Evolutionary conservation across 306 rosid species (phyloP).

Genomic region (Glycyrrhiza uralensis): DNA sequence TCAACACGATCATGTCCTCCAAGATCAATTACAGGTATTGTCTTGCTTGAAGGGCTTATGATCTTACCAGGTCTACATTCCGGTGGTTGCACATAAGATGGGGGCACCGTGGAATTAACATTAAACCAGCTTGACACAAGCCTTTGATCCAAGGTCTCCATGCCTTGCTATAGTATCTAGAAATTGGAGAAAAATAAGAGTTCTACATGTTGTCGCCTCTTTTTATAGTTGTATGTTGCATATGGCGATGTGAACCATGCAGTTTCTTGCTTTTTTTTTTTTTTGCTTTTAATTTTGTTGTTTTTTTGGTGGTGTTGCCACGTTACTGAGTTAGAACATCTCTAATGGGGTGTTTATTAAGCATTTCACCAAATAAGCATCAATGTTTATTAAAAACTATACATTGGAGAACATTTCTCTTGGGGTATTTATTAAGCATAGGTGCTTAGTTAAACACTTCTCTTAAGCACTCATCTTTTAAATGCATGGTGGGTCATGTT

Average conservation of each 20-base stretch:
- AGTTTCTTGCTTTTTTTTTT: background rate
- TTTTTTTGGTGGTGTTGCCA: background rate
- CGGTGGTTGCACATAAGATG: constrained; percentile 38
- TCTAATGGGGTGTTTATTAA: too few species aligned
- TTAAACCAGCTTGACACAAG: constrained; percentile 38
- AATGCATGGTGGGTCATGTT: too few species aligned
- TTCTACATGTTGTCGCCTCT: constrained; percentile 1
- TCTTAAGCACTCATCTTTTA: too few species aligned
- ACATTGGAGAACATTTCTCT: too few species aligned
- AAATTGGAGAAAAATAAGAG: background rate
- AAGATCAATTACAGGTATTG: constrained; percentile 58
- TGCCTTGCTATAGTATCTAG: background rate
- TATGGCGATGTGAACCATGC: constrained; percentile 9
- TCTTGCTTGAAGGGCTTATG: background rate
- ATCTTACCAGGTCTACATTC: constrained; percentile 36
- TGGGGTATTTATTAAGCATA: too few species aligned
- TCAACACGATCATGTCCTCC: constrained; percentile 27
- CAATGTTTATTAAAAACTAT: too few species aligned
- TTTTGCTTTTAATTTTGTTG: background rate
- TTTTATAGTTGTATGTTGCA: background rate
- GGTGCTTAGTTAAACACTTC: too few species aligned
- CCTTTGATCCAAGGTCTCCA: constrained; percentile 32
- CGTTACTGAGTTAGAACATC: too few species aligned
- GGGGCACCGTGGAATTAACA: constrained; percentile 30
- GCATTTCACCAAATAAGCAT: too few species aligned